These are phyloP conservation scores for Nemania sp. DNA, from an alignment of 2,329 filamentous ascomycete species.

Conservation along the genomic window DNA sequence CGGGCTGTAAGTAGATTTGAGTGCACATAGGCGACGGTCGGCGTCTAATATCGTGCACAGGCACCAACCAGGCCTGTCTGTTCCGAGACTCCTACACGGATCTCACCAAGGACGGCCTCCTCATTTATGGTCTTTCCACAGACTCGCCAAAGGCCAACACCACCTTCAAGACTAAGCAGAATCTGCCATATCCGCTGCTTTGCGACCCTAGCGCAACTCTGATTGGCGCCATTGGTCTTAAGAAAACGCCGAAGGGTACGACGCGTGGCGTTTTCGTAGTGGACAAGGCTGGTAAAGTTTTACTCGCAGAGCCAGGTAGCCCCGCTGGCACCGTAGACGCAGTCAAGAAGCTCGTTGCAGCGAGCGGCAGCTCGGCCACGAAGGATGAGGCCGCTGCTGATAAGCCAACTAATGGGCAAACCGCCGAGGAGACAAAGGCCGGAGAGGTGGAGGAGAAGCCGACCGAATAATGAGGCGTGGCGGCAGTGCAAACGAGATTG, in stretches of 20 bases:
- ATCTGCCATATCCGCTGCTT: conserved; percentile 82
- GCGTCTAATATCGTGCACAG: conserved; percentile 48
- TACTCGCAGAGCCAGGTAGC: conserved; percentile 73
- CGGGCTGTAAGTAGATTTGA: conserved; percentile 73
- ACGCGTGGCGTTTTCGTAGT: conserved; percentile 86
- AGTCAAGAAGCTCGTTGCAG: conserved; percentile 71
- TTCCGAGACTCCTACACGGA: conserved; percentile 85
- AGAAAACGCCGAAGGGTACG: conserved; percentile 80
- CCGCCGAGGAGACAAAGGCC: conserved; percentile 41
- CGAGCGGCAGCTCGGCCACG: conserved; percentile 35
- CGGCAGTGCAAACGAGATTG: conserved; percentile 13
- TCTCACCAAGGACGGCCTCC: conserved; percentile 76
- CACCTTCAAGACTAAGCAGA: conserved; percentile 89
- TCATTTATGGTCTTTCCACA: conserved; percentile 86
- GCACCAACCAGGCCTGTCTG: conserved; percentile 89
- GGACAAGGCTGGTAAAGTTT: conserved; percentile 78
- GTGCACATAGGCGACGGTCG: background rate
- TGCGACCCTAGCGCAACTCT: conserved; percentile 77
- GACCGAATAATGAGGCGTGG: conserved; percentile 14
- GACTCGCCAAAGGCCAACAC: conserved; percentile 92
- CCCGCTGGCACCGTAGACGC: conserved; percentile 77
- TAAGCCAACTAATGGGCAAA: conserved; percentile 34
- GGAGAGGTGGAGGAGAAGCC: conserved; percentile 48
- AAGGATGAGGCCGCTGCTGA: conserved; percentile 31
- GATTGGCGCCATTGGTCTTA: conserved; percentile 85